Percentiles rank a stretch among this genome's conserved stretches.
phyloP scores from a whole-genome alignment of 371 early-diverging fungal genomes.

The Lichtheimia ramosa region DNA sequence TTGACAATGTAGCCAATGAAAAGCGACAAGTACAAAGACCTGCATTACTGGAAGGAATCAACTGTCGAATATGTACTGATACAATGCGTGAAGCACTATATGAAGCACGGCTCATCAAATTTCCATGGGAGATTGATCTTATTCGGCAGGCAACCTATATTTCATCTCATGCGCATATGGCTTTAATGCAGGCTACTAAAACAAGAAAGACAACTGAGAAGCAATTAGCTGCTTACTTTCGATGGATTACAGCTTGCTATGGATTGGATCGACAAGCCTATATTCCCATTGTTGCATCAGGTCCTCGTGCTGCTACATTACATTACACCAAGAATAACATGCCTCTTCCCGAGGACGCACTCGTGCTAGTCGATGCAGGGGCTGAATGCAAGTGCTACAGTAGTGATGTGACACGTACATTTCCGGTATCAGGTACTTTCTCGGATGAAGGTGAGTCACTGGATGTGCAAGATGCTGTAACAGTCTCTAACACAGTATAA shows the following conservation, averaged over 20 bases:
- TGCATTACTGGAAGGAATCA: background rate
- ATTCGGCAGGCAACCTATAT: conserved; percentile 36
- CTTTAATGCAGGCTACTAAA: conserved; percentile 29
- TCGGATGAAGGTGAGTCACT: conserved; percentile 52
- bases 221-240: conserved; percentile 58
- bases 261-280: conserved; percentile 52
- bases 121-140: conserved; percentile 49
- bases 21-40: background rate
- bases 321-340: conserved; percentile 57
- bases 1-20: background rate
- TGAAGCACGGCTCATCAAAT: conserved; percentile 55
- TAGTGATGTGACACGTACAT: conserved; percentile 88
- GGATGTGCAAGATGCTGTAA: no score
- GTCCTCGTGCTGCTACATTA: conserved; percentile 54
- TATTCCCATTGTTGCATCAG: conserved; percentile 63
- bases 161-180: conserved; percentile 49
- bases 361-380: conserved; percentile 89
- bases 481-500: no score
- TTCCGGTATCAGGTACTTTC: conserved; percentile 80
- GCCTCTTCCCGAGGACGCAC: conserved; percentile 33
- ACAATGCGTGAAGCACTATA: conserved; percentile 27
- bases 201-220: conserved; percentile 43
- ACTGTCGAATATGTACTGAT: background rate
- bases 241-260: conserved; percentile 49
- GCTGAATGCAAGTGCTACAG: conserved; percentile 83